Conservation (phyloP, 352 stramenopile genomes). For the Phytophthora hibernalis region DNA sequence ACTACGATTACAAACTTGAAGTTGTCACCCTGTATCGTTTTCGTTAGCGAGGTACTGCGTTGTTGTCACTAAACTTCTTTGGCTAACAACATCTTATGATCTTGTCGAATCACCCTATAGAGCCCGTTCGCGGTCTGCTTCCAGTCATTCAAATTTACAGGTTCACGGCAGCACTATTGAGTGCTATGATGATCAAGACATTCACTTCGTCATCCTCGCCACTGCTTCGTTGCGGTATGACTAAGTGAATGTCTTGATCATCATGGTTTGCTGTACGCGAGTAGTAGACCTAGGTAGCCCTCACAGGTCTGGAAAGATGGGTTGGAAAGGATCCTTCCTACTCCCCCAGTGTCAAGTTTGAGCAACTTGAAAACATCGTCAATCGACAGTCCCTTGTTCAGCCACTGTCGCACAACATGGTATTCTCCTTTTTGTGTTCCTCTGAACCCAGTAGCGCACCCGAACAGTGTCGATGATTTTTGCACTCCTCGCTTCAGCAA, state of each 20-base stretch:
- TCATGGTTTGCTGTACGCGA: slow-evolving; percentile 2
- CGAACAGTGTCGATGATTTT: not conserved
- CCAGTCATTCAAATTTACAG: no score
- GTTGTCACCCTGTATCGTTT: no score
- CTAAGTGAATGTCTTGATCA: slow-evolving; percentile 3
- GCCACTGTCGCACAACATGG: not conserved
- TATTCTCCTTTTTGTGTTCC: not conserved
- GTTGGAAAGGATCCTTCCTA: not conserved
- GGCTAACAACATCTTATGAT: no score
- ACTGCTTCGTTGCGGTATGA: not conserved
- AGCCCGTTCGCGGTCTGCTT: no score
- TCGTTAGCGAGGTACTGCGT: no score
- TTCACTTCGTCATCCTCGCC: not conserved
- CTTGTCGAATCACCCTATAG: no score
- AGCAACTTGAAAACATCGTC: slow-evolving; percentile 1
- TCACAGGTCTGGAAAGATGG: slow-evolving; percentile 3
- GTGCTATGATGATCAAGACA: no score
- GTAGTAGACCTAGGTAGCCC: slow-evolving; percentile 7
- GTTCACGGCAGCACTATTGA: no score
- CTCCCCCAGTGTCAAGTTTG: not conserved
- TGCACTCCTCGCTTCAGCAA: not conserved
- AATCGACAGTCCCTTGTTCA: not conserved
- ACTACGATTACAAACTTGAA: no score
- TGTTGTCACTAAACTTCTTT: no score
- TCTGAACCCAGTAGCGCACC: not conserved